Evolutionary conservation across 805 yeast genomes (phyloP).

Genomic region (Alloascoidea hylecoeti): DNA sequence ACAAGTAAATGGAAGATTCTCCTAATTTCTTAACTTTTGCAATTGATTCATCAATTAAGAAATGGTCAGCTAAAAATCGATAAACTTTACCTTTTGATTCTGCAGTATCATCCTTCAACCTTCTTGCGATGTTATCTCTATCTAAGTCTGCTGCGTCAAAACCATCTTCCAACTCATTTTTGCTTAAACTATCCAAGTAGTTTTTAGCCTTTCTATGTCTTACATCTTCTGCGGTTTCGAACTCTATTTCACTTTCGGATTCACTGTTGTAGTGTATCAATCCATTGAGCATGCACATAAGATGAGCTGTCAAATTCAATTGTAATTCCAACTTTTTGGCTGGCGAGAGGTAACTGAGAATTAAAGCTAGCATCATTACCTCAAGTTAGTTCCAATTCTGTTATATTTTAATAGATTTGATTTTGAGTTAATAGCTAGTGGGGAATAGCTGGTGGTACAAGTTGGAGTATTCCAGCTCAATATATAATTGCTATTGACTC

Average conservation of each 20-base stretch:
- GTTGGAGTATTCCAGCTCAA: no score
- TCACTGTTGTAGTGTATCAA: no score
- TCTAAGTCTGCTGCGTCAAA: conserved; percentile 90
- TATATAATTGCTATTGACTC: no score
- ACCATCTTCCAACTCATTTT: conserved; percentile 32
- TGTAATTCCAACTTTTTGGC: no score
- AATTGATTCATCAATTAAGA: conserved; percentile 23
- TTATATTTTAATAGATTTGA: no score
- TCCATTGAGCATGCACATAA: no score
- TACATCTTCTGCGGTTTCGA: conserved; percentile 83
- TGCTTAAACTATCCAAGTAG: conserved; percentile 66
- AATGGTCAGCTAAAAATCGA: conserved; percentile 41
- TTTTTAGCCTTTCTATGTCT: conserved; percentile 90
- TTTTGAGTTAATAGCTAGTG: no score
- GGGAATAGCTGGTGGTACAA: no score
- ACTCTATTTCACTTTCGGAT: conserved; percentile 55
- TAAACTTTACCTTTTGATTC: conserved; percentile 79
- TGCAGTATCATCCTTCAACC: conserved; percentile 81
- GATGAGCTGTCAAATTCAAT: no score
- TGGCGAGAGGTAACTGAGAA: no score
- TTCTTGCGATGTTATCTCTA: conserved; percentile 65
- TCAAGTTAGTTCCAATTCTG: no score
- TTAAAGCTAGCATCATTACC: no score
- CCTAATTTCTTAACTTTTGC: conserved; percentile 5
- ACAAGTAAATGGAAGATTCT: conserved; percentile 15